Evolutionary conservation across 306 rosid species (phyloP), one percentile per base, ranked within the genome.

Genomic region (Cucurbita ficifolia): DNA sequence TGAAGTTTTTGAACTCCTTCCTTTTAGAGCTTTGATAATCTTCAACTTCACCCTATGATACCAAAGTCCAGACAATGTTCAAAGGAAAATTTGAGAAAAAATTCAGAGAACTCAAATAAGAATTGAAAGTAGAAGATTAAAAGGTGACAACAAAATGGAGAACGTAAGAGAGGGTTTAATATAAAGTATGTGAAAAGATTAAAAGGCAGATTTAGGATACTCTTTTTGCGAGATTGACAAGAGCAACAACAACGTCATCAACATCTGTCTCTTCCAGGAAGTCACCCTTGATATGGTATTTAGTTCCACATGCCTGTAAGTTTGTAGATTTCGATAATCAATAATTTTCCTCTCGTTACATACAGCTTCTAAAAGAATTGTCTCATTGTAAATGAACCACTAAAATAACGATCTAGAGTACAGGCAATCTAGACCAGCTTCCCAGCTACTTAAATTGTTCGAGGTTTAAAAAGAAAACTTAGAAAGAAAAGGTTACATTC

Each of bases 171-270:
- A 57, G 17, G 18, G 4, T 14, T 21, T 16, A 5, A 21, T 14
- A 56, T 63, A 3, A 52, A 83, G 45, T 17, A 72, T 48, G 53
- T 24, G 19, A 75, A 80, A 19, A 73, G 36, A 40, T 10, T 48
- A 75, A 75, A 21, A 74, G 50, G 49, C 11, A 49, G 33, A 58
- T 57, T 57, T 22, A 69, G 83, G 80, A 83, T 90, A 94, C 98
- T 80, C 58, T 80, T 86, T 86, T 87, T 51, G 97, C 96, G 75
- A 90, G 92, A 75, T 84, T 86, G 71, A 94, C 98, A 50, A 90
- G 94, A 73, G 92, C 90, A 76, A 94, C 96, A 67, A 94, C 97
- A 73, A 94, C 97, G 80, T 88, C 97, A 70, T 94, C 98, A 18
- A 94, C 97, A 76, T 89, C 96, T 36, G 81, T 85, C 83, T 89